Conservation (phyloP, 305 asterid species). For the Fraxinus velutina region DNA sequence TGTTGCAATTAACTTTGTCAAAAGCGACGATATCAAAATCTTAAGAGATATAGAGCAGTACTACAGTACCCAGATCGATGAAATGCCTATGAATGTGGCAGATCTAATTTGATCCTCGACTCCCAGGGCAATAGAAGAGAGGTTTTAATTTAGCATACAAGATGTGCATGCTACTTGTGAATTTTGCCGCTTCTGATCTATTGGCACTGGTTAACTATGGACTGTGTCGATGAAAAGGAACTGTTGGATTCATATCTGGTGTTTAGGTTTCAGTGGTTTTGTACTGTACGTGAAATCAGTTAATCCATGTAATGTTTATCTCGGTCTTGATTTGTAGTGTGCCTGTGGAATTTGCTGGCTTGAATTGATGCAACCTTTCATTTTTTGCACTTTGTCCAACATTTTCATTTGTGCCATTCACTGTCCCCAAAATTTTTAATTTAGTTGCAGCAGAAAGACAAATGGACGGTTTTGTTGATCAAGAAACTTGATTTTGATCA, state of each 20-base stretch:
- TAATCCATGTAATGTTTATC: background rate
- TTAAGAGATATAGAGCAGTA: constrained; percentile 87
- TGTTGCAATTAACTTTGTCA: constrained; percentile 88
- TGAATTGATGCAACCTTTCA: background rate
- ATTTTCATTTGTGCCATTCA: too few relatives aligned
- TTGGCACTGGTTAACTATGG: background rate
- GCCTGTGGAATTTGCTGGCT: background rate
- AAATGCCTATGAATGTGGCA: constrained; percentile 97
- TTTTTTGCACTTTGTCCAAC: too few relatives aligned
- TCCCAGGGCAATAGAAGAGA: background rate
- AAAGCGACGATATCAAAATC: constrained; percentile 86
- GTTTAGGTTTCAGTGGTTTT: background rate
- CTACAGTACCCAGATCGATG: constrained; percentile 90
- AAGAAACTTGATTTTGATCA: background rate
- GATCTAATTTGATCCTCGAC: constrained; percentile 52
- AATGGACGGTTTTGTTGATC: background rate
- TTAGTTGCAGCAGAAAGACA: background rate
- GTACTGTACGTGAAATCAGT: background rate
- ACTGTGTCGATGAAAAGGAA: background rate
- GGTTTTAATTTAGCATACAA: background rate
- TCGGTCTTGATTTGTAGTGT: background rate
- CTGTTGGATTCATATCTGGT: background rate
- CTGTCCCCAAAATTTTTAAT: too few relatives aligned
- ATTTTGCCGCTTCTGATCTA: background rate
- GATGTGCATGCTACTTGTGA: background rate